Evolutionary conservation across 768 basidiomycete genomes (phyloP), one percentile per base, ranked within the genome.

Genomic region (Suillus cothurnatus): DNA sequence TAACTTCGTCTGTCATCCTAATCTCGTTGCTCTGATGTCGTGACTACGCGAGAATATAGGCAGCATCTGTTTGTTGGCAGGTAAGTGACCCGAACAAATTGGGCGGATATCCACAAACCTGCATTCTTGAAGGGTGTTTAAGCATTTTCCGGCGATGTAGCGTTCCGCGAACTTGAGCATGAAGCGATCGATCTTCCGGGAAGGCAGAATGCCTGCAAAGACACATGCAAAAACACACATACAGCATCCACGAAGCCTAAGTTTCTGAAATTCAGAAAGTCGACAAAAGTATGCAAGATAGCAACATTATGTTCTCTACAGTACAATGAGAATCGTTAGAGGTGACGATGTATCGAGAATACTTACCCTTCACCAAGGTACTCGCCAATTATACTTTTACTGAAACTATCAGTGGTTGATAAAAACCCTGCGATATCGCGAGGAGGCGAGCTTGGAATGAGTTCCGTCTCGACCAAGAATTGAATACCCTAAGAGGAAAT

Each of bases 141-240:
- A 0, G 88, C 78, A 75, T n/a, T 99, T 98, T 63, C 90, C 90
- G 17, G 90, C 93, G 67, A 98, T 94, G 75, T 95, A 99, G 41
- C 95, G 87, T 75, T 99, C 96, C 11, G 97, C 97, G 72, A 98
- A 99, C 77, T 99, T 99, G 62, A 99, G 87, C 94, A 99, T 96
- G 80, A 88, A 99, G 11, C 97, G 89, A 84, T 99, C 97, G 70
- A 99, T 99, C 80, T 99, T 52, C 97, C 97, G 7, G 97, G 97
- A 23, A 99, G 85, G 58, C 97, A 92, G 86, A 99, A 99, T 4
- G 94, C 87, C 76, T n/a, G n/a, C n/a, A n/a, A n/a, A n/a, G n/a
- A n/a, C n/a, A n/a, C n/a, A n/a, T 99, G 97, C 32, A 99, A 80
- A 79, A 97, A 98, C 64, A 87, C 73, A 26, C 97, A 87, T 45